Evolutionary conservation across 768 basidiomycete species (phyloP), one percentile per base, ranked within the genome.

Genomic region (Chalciporus pseudorubinellus): DNA sequence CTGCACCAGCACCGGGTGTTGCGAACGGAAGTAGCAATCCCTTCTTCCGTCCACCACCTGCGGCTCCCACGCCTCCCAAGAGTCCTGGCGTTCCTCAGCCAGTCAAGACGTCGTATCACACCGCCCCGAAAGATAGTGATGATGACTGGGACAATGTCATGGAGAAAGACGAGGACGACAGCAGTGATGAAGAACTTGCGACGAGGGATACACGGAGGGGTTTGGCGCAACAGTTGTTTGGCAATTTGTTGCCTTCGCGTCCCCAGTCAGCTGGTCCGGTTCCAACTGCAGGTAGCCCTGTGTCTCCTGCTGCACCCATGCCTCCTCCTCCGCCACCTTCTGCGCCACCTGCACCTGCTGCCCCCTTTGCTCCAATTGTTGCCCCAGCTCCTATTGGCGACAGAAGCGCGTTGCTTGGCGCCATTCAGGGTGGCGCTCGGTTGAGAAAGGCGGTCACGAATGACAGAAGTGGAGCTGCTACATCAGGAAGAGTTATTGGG

Each of bases 81-180:
- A 66, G 64, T 16, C 64, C 64, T 3, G 49, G 56, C 3, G 60
- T 66, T 22, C 81, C 85, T 2, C 70, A 77, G 7, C 68, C 80
- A 0, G 64, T 77, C 20, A 85, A 80, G 63, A 66, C 78, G 0
- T 64, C 77, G 3, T 89, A 90, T 54, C 70, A 86, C 55, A 85
- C 82, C 1, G 87, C 82, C 0, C 77, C 85, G 1, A 68, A 71
- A 3, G 75, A 74, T 29, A 72, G 74, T 28, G 86, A 89, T 2
- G 88, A 89, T 16, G 91, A 92, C 44, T 95, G 92, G 92, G 92
- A 87, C 48, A 83, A 84, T n/a, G 74, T 91, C 44, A 74, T 81
- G 61, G 92, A 94, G 67, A 83, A 81, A 39, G 79, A 83, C 19
- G 81, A 80, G 4, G 79, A 81, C 6, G 84, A 87, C 59, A 85